phyloP scores from a whole-genome alignment of 495 filamentous ascomycete species.

The Copromyces sp. region DNA sequence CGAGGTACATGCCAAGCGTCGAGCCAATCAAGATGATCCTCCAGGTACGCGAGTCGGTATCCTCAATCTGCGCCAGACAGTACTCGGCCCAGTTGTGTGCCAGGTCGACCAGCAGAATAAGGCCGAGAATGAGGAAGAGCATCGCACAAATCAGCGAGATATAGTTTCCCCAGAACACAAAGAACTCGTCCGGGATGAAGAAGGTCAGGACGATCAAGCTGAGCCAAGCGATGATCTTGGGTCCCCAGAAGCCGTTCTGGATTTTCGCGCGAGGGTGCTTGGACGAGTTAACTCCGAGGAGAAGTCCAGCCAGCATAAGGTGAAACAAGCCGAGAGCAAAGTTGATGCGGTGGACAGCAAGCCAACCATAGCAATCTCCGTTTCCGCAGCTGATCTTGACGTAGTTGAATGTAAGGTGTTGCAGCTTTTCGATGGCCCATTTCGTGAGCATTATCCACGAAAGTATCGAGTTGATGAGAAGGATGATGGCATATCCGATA shows the following conservation, averaged over 20 bases:
- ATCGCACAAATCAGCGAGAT: conserved; percentile 81
- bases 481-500: conserved; percentile 93
- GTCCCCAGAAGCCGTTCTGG: conserved; percentile 92
- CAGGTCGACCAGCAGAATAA: conserved; percentile 88
- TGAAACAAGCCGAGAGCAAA: conserved; percentile 95
- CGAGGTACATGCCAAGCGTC: conserved; percentile 88
- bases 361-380: conserved; percentile 88
- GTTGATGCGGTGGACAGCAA: conserved; percentile 94
- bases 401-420: conserved; percentile 85
- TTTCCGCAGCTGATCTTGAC: conserved; percentile 86
- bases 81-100: conserved; percentile 98
- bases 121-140: conserved; percentile 84
- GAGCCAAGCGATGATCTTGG: conserved; percentile 71
- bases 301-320: conserved; percentile 66
- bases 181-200: conserved; percentile 91
- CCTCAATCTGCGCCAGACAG: conserved; percentile 87
- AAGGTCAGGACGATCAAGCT: conserved; percentile 81
- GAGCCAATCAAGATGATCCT: conserved; percentile 79
- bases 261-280: conserved; percentile 78
- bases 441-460: conserved; percentile 99
- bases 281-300: conserved; percentile 80
- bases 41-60: conserved; percentile 76
- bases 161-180: conserved; percentile 93
- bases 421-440: conserved; percentile 93
- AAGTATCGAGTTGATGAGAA: conserved; percentile 89